Evolutionary conservation across 129 eudicot genomes (phyloP).

Genomic region (Calendula officinalis): DNA sequence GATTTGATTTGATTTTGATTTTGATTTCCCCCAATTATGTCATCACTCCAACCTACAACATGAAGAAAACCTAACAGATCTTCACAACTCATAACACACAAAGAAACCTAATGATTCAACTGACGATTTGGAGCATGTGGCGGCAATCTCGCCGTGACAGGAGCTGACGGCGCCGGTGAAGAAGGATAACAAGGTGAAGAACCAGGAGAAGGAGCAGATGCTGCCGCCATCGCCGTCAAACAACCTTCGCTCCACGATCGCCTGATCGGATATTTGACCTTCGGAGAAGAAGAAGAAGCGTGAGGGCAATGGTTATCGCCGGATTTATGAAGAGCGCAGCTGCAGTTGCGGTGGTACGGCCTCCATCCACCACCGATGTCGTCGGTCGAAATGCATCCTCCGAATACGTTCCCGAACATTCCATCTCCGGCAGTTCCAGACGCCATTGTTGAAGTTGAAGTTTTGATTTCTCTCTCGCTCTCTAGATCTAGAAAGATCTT

Average conservation of each 20-base stretch:
- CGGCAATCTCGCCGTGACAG: background rate
- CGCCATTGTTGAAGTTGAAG: conserved; percentile 29
- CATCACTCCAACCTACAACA: background rate
- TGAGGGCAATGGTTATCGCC: background rate
- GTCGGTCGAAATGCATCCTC: conserved; percentile 44
- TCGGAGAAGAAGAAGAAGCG: background rate
- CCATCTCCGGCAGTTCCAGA: conserved; percentile 40
- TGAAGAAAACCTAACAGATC: background rate
- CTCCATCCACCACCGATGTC: conserved; percentile 33
- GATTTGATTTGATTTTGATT: background rate
- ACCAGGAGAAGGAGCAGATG: conserved; percentile 1
- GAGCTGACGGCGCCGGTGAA: background rate
- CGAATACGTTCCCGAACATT: conserved; percentile 20
- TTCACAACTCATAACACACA: background rate
- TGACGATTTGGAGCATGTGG: background rate
- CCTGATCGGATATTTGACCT: background rate
- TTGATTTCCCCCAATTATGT: too few relatives aligned
- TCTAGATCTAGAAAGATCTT: conserved; percentile 29
- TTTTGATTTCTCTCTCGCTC: background rate
- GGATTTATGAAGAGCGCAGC: conserved; percentile 51
- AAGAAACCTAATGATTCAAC: too few relatives aligned
- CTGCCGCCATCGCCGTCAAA: background rate
- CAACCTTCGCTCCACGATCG: conserved; percentile 13
- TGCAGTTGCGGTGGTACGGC: conserved; percentile 68
- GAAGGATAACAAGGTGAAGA: background rate